Conservation (phyloP, 768 basidiomycete species). For the Antrodiella citrinella region DNA sequence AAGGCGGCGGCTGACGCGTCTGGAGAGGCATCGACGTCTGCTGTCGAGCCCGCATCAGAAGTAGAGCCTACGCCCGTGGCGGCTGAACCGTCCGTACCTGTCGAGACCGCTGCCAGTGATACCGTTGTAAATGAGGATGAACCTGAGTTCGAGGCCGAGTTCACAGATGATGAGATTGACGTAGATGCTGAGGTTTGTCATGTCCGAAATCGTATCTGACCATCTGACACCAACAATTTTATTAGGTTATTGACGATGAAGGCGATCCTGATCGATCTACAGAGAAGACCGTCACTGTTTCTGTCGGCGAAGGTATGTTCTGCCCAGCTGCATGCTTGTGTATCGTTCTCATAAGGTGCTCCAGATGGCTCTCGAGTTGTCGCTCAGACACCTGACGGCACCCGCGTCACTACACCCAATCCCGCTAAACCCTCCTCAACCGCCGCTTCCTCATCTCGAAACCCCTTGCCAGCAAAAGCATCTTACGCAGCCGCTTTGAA, state of each 20-base stretch:
- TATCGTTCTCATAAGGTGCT: background rate
- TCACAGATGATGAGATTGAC: constrained; percentile 81
- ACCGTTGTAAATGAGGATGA: constrained; percentile 49
- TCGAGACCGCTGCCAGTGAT: constrained; percentile 45
- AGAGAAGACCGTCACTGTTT: constrained; percentile 83
- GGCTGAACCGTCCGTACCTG: constrained; percentile 13
- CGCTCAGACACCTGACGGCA: constrained; percentile 95
- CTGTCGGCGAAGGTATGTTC: constrained; percentile 67
- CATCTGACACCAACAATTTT: background rate
- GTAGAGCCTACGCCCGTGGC: constrained; percentile 5
- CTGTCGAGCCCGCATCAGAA: constrained; percentile 1
- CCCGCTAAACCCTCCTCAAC: constrained; percentile 35
- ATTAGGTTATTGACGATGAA: constrained; percentile 78
- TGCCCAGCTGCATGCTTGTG: background rate
- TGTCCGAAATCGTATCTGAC: background rate
- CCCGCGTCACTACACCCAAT: constrained; percentile 84
- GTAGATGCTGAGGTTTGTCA: constrained; percentile 59
- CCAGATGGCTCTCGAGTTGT: constrained; percentile 88
- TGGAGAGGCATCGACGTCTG: constrained; percentile 10
- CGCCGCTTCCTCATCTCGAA: constrained; percentile 24
- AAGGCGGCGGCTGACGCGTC: constrained; percentile 33
- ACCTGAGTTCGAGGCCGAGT: constrained; percentile 51
- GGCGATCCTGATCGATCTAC: constrained; percentile 63
- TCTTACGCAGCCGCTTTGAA: constrained; percentile 96
- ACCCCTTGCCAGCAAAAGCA: constrained; percentile 29